Evolutionary conservation across 495 filamentous ascomycete genomes (phyloP).

Genomic region (Podospora pseudopauciseta): DNA sequence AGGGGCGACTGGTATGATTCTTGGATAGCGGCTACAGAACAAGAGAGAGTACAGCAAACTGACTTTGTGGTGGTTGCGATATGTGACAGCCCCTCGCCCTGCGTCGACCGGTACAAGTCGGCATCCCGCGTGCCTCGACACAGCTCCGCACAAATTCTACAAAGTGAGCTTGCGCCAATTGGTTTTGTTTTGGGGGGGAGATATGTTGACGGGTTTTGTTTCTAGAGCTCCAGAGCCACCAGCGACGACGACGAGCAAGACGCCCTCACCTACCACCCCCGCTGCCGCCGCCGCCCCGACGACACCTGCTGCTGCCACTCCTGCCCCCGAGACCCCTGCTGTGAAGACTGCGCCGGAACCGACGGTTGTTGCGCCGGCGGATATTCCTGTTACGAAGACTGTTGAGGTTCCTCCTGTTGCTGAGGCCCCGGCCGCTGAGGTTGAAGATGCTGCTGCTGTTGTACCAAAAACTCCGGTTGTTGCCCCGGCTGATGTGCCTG

Average conservation of each 20-base stretch:
- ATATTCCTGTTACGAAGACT: no score
- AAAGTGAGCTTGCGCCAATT: constrained; percentile 20
- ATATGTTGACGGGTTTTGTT: neutral
- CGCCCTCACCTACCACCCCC: neutral
- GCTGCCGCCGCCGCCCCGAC: neutral
- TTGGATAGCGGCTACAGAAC: neutral
- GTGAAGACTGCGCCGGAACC: neutral
- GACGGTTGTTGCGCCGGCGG: neutral
- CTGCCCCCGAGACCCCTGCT: neutral
- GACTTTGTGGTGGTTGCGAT: neutral
- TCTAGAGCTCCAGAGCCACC: neutral
- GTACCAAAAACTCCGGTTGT: neutral
- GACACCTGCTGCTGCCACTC: neutral
- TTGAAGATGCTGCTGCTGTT: neutral
- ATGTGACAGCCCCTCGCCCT: constrained; percentile 24
- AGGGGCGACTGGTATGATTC: constrained; percentile 31
- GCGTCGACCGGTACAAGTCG: constrained; percentile 20
- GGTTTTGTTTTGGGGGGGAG: constrained; percentile 6
- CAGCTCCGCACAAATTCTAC: constrained; percentile 30
- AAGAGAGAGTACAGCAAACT: neutral
- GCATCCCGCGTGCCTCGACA: constrained; percentile 20
- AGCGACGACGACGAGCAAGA: neutral
- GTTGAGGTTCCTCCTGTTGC: neutral
- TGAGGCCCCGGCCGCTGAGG: neutral
- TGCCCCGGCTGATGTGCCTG: neutral